Evolutionary conservation across 2,329 filamentous ascomycete genomes (phyloP), one percentile per base, ranked within the genome.

Genomic region (Simplicillium aogashimaense): DNA sequence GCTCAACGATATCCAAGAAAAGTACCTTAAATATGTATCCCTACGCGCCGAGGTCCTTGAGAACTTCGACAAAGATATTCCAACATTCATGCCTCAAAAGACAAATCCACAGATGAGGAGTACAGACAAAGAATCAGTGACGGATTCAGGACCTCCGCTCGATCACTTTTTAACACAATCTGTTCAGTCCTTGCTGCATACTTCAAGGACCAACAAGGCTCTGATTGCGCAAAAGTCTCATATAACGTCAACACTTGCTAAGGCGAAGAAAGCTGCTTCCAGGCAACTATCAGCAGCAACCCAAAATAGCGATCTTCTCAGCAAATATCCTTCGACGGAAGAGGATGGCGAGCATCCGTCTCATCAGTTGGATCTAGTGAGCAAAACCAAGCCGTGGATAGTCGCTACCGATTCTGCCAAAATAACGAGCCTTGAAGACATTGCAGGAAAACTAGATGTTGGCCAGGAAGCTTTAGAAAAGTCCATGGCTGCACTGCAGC

Each of bases 251-350:
- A 54, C 62, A 13, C 56, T 83, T 11, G 54, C 65, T 15, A 72
- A 66, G 45, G 68, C 78, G 46, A 60, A 65, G 16, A 70, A 70
- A 43, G 69, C 76, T 10, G 64, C 65, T 12, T 60, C 62, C 39
- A 68, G 74, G 52, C 53, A 60, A 2, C 58, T 82, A 7, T 66
- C 69, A 37, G 73, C 69, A 42, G 60, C 82, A 3, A 66, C 70
- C 10, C 72, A 81, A 37, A 77, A 81, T 51, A 82, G 78, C 49
- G 75, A 78, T 46, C 59, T 83, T 13, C 64, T 83, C 61, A 16
- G 57, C 58, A n/a, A 64, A 64, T 33, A 63, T 72, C 38, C 63
- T 60, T n/a, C 61, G 67, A n/a, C 64, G 63, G 6, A 56, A 55
- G 7, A 56, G 53, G 18, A 51, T 59, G 5, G 49, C 50, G n/a